phyloP scores from a whole-genome alignment of 257 asterid genomes.

The Solanum rostratum region DNA sequence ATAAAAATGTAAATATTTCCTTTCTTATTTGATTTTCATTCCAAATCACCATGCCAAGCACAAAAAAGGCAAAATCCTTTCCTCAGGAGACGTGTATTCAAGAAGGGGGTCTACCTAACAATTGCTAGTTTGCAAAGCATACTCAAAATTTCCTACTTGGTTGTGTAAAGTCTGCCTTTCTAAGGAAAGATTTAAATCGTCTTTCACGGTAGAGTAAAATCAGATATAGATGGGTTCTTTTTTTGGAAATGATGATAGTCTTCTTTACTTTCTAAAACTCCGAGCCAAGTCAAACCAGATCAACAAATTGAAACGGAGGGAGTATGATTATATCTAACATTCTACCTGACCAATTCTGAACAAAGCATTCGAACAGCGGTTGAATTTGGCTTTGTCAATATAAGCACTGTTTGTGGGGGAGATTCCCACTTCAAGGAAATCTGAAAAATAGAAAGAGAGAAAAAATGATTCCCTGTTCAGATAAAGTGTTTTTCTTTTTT shows the following conservation, averaged over 20 bases:
- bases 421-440: constrained; percentile 84
- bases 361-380: constrained; percentile 53
- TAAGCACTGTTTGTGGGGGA: constrained; percentile 78
- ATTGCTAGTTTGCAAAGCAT: background rate
- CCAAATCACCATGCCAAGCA: background rate
- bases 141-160: background rate
- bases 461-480: background rate
- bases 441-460: constrained; percentile 15
- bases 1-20: background rate
- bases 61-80: background rate
- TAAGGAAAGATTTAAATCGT: background rate
- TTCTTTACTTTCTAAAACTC: too few relatives aligned
- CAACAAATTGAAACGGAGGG: too few relatives aligned
- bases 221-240: background rate
- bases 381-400: constrained; percentile 83
- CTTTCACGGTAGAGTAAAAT: background rate
- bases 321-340: background rate
- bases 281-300: too few relatives aligned
- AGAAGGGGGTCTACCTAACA: background rate
- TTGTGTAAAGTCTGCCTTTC: background rate
- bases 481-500: background rate
- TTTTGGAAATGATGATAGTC: background rate
- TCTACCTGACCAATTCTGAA: constrained; percentile 77
- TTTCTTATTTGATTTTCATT: background rate
- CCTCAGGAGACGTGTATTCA: background rate